Evolutionary conservation across 75 land plant species (phyloP).

Genomic region (Pinus taeda): DNA sequence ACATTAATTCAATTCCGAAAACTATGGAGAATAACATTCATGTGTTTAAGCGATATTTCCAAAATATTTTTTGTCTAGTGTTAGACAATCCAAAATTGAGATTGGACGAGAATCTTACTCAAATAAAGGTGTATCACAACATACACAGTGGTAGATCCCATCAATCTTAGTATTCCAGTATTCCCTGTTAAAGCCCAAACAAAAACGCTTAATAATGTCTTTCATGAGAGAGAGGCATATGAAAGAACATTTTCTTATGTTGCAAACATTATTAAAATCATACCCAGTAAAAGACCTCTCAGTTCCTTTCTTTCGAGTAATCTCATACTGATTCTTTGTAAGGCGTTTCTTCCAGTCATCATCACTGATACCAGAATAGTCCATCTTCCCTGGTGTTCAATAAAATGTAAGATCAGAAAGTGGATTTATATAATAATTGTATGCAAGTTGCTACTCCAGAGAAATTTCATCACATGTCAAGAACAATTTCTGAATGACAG

Average conservation of each 20-base stretch:
- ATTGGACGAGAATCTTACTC: conserved; percentile 45
- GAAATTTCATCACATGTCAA: too few species aligned
- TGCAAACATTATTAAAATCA: neutral
- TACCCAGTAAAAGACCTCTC: conserved; percentile 98
- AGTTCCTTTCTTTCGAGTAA: conserved; percentile 87
- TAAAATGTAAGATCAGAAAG: too few species aligned
- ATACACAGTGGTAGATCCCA: conserved; percentile 81
- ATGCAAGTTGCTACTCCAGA: too few species aligned
- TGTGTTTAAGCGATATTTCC: neutral
- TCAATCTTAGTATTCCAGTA: conserved; percentile 93
- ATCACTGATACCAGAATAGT: conserved; percentile 50
- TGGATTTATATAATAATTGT: too few species aligned
- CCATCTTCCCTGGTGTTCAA: conserved; percentile 6
- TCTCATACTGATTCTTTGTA: conserved; percentile 55
- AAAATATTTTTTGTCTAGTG: neutral
- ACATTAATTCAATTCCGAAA: neutral
- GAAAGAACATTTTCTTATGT: neutral
- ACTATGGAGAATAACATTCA: neutral
- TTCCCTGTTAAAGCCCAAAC: conserved; percentile 41
- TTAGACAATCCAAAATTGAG: neutral
- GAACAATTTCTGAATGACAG: too few species aligned
- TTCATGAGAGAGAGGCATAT: neutral
- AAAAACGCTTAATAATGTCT: neutral
- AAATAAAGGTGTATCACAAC: conserved; percentile 86
- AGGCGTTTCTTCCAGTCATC: conserved; percentile 87